phyloP scores from a whole-genome alignment of 2,329 filamentous ascomycete genomes.

The Arthrinium phaeospermum region DNA sequence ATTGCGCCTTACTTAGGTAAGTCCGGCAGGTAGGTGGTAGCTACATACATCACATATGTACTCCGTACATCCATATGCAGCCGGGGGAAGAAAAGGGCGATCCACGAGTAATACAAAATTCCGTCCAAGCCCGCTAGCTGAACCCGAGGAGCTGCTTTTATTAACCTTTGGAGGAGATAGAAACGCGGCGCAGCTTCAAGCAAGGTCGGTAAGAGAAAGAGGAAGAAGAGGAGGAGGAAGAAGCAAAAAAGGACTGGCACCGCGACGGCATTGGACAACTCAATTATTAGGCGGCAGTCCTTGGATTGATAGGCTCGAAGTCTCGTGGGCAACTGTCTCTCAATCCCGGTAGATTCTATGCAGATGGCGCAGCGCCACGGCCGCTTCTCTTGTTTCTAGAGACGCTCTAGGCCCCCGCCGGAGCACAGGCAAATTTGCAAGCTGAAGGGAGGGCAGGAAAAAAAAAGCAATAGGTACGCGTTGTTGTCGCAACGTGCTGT shows the following conservation, averaged over 20 bases:
- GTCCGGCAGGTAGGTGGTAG: not conserved
- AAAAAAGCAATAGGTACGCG: not conserved
- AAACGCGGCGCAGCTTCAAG: not conserved
- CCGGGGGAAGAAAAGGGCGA: not conserved
- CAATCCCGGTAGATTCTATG: slow-evolving; percentile 11
- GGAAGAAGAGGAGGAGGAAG: not conserved
- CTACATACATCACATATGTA: not conserved
- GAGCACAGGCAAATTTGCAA: not conserved
- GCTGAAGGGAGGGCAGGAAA: not conserved
- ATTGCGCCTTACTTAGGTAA: not conserved
- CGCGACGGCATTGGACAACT: not conserved
- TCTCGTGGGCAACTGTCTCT: slow-evolving; percentile 9
- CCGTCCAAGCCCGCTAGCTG: slow-evolving; percentile 4
- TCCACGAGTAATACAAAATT: slow-evolving; percentile 13
- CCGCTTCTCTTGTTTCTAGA: slow-evolving; percentile 6
- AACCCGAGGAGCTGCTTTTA: not conserved
- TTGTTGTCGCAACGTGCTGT: not conserved
- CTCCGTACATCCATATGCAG: not conserved
- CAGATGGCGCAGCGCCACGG: slow-evolving; percentile 3
- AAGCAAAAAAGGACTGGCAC: not conserved
- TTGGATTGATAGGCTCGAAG: slow-evolving; percentile 5
- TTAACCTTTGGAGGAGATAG: not conserved
- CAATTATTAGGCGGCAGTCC: not conserved
- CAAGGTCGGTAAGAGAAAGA: not conserved
- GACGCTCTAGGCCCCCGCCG: slow-evolving; percentile 2